phyloP scores from a whole-genome alignment of 2,329 filamentous ascomycete genomes.

The Cordyceps cicadae region DNA sequence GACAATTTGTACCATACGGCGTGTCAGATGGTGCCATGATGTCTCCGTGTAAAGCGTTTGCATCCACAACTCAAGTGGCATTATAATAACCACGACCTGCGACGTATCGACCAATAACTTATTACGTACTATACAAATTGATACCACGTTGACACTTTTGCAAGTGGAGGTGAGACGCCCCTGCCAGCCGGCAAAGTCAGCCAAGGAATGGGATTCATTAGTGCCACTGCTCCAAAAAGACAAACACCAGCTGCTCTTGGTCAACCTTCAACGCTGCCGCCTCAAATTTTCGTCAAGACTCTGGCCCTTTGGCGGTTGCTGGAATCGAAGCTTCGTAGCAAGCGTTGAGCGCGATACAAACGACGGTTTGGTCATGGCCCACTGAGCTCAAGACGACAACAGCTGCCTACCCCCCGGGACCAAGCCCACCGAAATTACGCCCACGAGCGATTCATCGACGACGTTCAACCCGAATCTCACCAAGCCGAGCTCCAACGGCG shows the following conservation, averaged over 20 bases:
- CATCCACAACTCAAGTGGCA: neutral
- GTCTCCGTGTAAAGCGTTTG: neutral
- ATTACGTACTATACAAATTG: neutral
- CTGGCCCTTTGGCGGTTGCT: neutral
- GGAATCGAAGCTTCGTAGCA: neutral
- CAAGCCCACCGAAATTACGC: neutral
- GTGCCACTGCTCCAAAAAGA: neutral
- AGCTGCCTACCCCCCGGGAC: neutral
- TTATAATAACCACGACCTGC: neutral
- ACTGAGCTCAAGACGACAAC: neutral
- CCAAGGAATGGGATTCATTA: neutral
- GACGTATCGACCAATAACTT: neutral
- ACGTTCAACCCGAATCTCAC: neutral
- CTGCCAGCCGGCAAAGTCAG: neutral
- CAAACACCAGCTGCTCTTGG: neutral
- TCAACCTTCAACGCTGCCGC: neutral
- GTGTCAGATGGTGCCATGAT: neutral
- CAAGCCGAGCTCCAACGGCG: neutral
- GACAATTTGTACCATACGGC: neutral
- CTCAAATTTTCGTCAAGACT: neutral
- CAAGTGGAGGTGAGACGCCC: slow-evolving; percentile 4
- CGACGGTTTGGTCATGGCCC: neutral
- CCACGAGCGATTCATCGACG: neutral
- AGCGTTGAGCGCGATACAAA: neutral
- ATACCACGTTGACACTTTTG: neutral